These are phyloP conservation scores for Fusarium longipes DNA, from an alignment of 2,329 filamentous ascomycete genomes.

Conservation along the genomic window DNA sequence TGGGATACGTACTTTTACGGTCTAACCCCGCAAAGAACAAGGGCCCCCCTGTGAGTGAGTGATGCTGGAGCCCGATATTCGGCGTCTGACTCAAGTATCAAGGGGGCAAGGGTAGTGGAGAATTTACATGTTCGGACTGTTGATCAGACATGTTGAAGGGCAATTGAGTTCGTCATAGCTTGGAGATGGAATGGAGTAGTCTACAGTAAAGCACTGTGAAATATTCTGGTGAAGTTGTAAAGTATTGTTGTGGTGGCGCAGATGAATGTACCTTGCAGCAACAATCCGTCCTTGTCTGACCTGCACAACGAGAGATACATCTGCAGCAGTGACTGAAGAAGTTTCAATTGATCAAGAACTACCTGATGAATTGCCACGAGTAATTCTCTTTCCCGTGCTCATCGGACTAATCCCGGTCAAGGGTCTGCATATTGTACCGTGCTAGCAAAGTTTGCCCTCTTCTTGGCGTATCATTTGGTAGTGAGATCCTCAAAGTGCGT, in stretches of 20 bases:
- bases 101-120: constrained; percentile 3
- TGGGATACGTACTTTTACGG: background rate
- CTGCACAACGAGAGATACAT: background rate
- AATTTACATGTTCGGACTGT: constrained; percentile 1
- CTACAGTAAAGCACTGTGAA: background rate
- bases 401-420: constrained; percentile 11
- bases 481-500: constrained; percentile 1
- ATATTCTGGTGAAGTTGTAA: background rate
- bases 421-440: background rate
- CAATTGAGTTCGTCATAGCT: constrained; percentile 11
- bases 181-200: constrained; percentile 2
- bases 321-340: background rate
- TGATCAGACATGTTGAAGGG: constrained; percentile 4
- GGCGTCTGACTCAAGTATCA: constrained; percentile 10
- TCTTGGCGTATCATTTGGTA: constrained; percentile 7
- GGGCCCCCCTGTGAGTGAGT: constrained; percentile 7
- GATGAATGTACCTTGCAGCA: background rate
- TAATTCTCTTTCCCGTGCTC: background rate
- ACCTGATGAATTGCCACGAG: background rate
- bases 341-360: background rate
- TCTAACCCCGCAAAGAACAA: constrained; percentile 17
- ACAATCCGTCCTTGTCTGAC: background rate
- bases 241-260: background rate
- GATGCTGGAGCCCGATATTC: constrained; percentile 4
- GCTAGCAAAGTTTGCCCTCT: constrained; percentile 13